phyloP scores from a whole-genome alignment of 768 basidiomycete species.

The Candolleomyces efflorescens region DNA sequence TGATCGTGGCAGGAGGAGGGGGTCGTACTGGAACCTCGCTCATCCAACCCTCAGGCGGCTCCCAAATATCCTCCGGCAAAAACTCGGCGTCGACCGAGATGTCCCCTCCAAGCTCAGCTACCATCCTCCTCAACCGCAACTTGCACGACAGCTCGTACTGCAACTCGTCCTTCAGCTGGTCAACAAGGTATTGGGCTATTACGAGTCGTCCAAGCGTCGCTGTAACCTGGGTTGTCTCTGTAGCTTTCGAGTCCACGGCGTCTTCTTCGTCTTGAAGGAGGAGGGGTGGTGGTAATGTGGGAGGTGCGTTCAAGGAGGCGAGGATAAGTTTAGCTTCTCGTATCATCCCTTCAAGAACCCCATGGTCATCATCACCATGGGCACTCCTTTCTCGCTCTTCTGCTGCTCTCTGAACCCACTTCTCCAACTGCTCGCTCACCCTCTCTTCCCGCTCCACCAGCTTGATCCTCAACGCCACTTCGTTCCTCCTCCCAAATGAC shows the following conservation, averaged over 20 bases:
- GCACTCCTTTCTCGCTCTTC: constrained; percentile 27
- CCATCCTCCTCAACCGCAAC: constrained; percentile 35
- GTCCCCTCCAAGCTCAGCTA: constrained; percentile 15
- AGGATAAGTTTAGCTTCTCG: constrained; percentile 19
- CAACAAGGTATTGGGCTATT: constrained; percentile 45
- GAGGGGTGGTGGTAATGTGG: constrained; percentile 18
- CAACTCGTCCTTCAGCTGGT: constrained; percentile 53
- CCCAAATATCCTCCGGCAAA: not conserved
- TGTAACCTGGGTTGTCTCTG: constrained; percentile 21
- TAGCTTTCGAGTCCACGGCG: no score
- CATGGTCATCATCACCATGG: no score
- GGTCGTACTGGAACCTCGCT: not conserved
- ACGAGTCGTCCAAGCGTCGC: constrained; percentile 52
- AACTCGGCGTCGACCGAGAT: not conserved
- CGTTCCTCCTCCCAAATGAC: constrained; percentile 65
- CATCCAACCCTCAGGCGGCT: not conserved
- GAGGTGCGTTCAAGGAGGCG: constrained; percentile 22
- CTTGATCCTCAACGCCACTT: constrained; percentile 60
- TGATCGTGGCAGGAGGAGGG: not conserved
- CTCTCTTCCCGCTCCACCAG: constrained; percentile 64
- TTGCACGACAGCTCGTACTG: constrained; percentile 50
- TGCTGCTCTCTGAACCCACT: constrained; percentile 51
- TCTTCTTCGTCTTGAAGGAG: constrained; percentile 9
- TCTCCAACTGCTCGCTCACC: constrained; percentile 46
- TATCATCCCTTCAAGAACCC: constrained; percentile 21